phyloP scores from a whole-genome alignment of 1,139 yeast genomes.

The Saccharomyces hybrid region DNA sequence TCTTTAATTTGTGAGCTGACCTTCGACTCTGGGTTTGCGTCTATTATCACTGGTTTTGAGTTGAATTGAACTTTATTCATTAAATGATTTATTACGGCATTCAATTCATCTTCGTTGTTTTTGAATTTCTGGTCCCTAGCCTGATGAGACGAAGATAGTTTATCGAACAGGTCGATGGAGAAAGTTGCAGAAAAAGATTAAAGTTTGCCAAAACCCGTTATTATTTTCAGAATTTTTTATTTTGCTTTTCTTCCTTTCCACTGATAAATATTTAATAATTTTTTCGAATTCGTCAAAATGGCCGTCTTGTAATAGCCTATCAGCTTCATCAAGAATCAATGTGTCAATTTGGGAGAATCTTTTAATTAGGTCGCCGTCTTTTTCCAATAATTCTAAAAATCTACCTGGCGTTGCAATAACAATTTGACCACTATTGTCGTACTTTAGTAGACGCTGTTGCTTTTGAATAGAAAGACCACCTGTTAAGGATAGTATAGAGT shows the following conservation, averaged over 20 bases:
- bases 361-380: constrained; percentile 45
- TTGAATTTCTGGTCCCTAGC: constrained; percentile 35
- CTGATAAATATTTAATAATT: constrained; percentile 53
- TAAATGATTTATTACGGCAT: constrained; percentile 48
- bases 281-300: constrained; percentile 90
- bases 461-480: constrained; percentile 94
- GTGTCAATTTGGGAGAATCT: constrained; percentile 59
- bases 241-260: constrained; percentile 15
- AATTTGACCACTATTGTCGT: constrained; percentile 60
- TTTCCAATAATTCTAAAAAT: constrained; percentile 70
- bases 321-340: constrained; percentile 94
- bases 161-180: constrained; percentile 71
- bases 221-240: constrained; percentile 14
- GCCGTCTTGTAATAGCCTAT: constrained; percentile 87
- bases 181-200: constrained; percentile 92
- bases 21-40: constrained; percentile 79
- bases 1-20: constrained; percentile 74
- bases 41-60: constrained; percentile 59
- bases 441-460: constrained; percentile 69
- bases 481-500: constrained; percentile 67
- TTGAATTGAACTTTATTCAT: constrained; percentile 54
- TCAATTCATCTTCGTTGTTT: constrained; percentile 42
- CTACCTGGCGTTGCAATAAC: constrained; percentile 97
- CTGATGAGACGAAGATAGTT: constrained; percentile 44
- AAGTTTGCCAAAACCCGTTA: constrained; percentile 70